A percentile compares a stretch with the other conserved stretches of the same genome.
Evolutionary conservation across 495 filamentous ascomycete genomes (phyloP).

Genomic region (Penicillium simplicissimum): DNA sequence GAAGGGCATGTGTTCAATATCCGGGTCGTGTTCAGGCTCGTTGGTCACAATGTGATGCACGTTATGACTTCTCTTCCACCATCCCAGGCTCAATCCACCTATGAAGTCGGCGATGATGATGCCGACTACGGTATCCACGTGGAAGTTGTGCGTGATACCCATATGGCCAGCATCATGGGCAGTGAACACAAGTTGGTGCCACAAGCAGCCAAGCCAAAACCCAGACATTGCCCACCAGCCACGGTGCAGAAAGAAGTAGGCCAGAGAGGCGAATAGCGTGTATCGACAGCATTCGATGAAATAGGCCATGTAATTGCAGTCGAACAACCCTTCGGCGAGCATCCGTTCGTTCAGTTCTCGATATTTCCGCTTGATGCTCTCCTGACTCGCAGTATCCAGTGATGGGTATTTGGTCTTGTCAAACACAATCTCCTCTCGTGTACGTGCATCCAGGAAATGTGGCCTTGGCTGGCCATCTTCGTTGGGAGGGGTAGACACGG

Average conservation of each 20-base stretch:
- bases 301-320: slow-evolving; percentile 86
- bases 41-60: slow-evolving; percentile 99
- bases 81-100: slow-evolving; percentile 87
- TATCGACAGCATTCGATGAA: slow-evolving; percentile 77
- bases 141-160: slow-evolving; percentile 91
- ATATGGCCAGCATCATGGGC: slow-evolving; percentile 98
- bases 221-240: slow-evolving; percentile 77
- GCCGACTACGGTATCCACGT: slow-evolving; percentile 78
- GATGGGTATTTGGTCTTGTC: slow-evolving; percentile 83
- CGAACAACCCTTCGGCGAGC: slow-evolving; percentile 71
- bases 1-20: slow-evolving; percentile 96
- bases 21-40: slow-evolving; percentile 93
- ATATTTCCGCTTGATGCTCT: slow-evolving; percentile 77
- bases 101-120: slow-evolving; percentile 90
- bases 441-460: slow-evolving; percentile 72
- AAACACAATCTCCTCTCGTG: slow-evolving; percentile 69
- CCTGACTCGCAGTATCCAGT: slow-evolving; percentile 73
- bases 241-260: slow-evolving; percentile 63
- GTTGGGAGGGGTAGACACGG: slow-evolving; percentile 32
- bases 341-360: slow-evolving; percentile 70
- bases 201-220: slow-evolving; percentile 78
- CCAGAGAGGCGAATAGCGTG: slow-evolving; percentile 61
- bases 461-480: slow-evolving; percentile 41
- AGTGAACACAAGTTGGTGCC: slow-evolving; percentile 95
- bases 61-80: slow-evolving; percentile 98